Base-by-base conservation (phyloP, 352 stramenopile species). In the Pythium phragmitis region DNA sequence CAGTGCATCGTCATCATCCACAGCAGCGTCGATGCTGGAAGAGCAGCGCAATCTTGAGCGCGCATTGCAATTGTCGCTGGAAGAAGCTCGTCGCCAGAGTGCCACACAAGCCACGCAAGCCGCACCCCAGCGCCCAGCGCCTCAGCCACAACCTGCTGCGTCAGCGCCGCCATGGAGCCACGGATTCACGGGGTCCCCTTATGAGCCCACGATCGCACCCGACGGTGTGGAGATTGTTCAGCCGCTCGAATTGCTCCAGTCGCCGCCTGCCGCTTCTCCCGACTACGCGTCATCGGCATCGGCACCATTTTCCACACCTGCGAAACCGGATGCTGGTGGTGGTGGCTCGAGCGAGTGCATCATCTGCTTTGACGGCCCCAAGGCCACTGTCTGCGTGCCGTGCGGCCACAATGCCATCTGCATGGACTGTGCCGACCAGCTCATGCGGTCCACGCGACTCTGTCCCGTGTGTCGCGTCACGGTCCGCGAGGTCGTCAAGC, bases 401-500 rank as follows among this genome's bases (percentile, higher is more conserved):
- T 96, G 87, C 23, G 87, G 87, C 43, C 87, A 96, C 74, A 91
- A 94, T 47, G 87, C 87, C n/a, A 81, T 94, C 50, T 96, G 87
- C 57, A 91, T 89, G 80, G 65, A 79, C 63, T 96, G 87, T 54
- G 87, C 87, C 0, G 65, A 79, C 16, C 77, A 90, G 48, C 68
- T 96, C 33, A 51, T 92, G 43, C 70, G 79, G 39, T 86, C 80
- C 3, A 87, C 79, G 17, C 73, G 73, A 8, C 57, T 82, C 17
- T 96, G 87, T 26, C 85, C 87, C 4, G 85, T 96, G 57, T 96
- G 85, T 14, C 87, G 87, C 42, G 76, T 77, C 33, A 62, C 74
- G 28, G 81, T 96, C 49, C 82, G 85, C 17, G 82, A 96, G 45
- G 73, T 92, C 46, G 82, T 96, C 69, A 84, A 81, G 37, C 66